phyloP scores from a whole-genome alignment of 148 eudicot genomes.

The Rhododendron simsii region DNA sequence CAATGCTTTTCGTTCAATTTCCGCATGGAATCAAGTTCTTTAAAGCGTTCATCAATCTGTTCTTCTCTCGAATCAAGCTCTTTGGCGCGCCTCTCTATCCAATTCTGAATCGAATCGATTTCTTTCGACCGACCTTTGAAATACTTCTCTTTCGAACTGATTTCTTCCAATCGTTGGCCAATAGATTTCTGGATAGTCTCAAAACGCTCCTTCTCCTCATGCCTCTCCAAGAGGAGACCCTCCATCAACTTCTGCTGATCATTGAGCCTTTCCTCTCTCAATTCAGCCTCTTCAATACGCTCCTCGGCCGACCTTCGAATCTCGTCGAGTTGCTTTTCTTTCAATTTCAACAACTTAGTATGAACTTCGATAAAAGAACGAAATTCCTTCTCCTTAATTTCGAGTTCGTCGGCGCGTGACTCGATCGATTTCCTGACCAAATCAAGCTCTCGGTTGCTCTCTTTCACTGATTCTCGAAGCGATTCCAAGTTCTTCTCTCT shows the following conservation, averaged over 20 bases:
- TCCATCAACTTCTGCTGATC: conserved; percentile 14
- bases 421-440: too few species aligned
- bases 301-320: conserved; percentile 12
- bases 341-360: background rate
- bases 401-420: background rate
- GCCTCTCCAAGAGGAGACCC: conserved; percentile 12
- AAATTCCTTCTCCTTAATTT: background rate
- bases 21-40: conserved; percentile 7
- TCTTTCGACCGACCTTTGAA: conserved; percentile 6
- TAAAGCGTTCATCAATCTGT: conserved; percentile 7
- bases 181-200: conserved; percentile 16
- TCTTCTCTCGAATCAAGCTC: conserved; percentile 15
- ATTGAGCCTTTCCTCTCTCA: conserved; percentile 25
- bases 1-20: conserved; percentile 9
- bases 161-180: conserved; percentile 20
- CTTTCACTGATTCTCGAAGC: too few species aligned
- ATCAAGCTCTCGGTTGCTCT: too few species aligned
- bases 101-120: background rate
- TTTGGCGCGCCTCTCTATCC: conserved; percentile 14
- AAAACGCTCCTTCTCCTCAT: conserved; percentile 16
- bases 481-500: too few species aligned
- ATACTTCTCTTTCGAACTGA: conserved; percentile 19
- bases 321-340: conserved; percentile 11
- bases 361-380: background rate
- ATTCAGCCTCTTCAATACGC: conserved; percentile 19